phyloP scores from a whole-genome alignment of 106 monocot species.

The Ottelia alismoides region DNA sequence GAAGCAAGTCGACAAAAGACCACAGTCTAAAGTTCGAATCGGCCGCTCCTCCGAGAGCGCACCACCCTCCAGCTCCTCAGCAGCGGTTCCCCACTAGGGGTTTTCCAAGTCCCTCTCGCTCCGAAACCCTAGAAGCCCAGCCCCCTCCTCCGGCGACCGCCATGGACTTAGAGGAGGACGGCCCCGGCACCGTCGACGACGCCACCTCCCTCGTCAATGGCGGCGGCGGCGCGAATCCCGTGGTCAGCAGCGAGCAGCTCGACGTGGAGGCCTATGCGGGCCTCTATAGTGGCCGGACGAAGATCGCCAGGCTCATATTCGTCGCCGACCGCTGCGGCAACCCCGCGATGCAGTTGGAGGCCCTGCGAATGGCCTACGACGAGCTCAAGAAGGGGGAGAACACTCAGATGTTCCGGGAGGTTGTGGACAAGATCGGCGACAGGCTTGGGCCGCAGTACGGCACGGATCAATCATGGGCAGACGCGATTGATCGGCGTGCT shows the following conservation, averaged over 20 bases:
- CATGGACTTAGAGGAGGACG: constrained; percentile 69
- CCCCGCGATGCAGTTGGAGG: constrained; percentile 50
- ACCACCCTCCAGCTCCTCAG: too few relatives aligned
- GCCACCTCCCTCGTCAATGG: constrained; percentile 31
- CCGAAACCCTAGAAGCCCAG: too few relatives aligned
- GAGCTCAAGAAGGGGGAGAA: constrained; percentile 75
- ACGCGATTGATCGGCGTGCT: constrained; percentile 49
- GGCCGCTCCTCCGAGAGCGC: too few relatives aligned
- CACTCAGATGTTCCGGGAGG: too few relatives aligned
- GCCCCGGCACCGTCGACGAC: constrained; percentile 7
- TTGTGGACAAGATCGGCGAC: constrained; percentile 57
- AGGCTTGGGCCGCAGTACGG: constrained; percentile 41
- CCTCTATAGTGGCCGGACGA: constrained; percentile 59
- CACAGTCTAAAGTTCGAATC: too few relatives aligned
- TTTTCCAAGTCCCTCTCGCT: too few relatives aligned
- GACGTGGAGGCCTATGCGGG: constrained; percentile 77
- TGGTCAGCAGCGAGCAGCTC: constrained; percentile 53
- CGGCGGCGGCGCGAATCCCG: constrained; percentile 18
- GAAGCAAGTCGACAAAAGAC: too few relatives aligned
- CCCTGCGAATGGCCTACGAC: constrained; percentile 76
- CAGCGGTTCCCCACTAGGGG: too few relatives aligned
- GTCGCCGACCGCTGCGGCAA: constrained; percentile 59
- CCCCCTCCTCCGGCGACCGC: too few relatives aligned
- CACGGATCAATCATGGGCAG: constrained; percentile 47
- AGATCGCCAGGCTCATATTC: constrained; percentile 45